Conservation (phyloP, 208 protist genomes). For the Leptomonas seymouri region DNA sequence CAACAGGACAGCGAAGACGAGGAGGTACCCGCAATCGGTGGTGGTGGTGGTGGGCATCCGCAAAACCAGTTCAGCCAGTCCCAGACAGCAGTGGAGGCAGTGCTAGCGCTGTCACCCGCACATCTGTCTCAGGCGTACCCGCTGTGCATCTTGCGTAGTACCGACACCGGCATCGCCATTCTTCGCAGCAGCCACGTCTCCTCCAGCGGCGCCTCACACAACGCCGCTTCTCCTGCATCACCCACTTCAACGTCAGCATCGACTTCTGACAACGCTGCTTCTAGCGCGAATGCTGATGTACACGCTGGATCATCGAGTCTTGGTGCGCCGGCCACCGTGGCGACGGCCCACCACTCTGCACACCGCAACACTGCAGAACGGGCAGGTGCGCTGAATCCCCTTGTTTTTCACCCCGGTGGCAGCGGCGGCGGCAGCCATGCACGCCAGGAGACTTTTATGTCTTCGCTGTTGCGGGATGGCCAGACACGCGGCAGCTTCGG, state of each 20-base stretch:
- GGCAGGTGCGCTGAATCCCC: not conserved
- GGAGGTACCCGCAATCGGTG: not conserved
- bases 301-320: not conserved
- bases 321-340: not conserved
- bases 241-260: not conserved
- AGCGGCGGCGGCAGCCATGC: not conserved
- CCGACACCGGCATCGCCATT: slow-evolving; percentile 22
- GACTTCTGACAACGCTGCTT: not conserved
- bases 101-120: not conserved
- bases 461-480: slow-evolving; percentile 35
- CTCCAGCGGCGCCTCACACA: not conserved
- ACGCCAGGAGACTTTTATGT: slow-evolving; percentile 17
- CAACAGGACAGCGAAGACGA: not conserved
- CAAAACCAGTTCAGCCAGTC: not conserved
- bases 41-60: not conserved
- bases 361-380: not conserved
- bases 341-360: not conserved
- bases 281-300: not conserved
- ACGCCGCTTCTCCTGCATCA: not conserved
- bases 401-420: not conserved
- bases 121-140: slow-evolving; percentile 8
- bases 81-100: not conserved
- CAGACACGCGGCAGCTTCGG: slow-evolving; percentile 44
- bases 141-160: slow-evolving; percentile 21
- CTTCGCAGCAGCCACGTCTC: slow-evolving; percentile 6